These are phyloP conservation scores for Lactarius psammicola DNA, from an alignment of 768 basidiomycete genomes.

Conservation along the genomic window DNA sequence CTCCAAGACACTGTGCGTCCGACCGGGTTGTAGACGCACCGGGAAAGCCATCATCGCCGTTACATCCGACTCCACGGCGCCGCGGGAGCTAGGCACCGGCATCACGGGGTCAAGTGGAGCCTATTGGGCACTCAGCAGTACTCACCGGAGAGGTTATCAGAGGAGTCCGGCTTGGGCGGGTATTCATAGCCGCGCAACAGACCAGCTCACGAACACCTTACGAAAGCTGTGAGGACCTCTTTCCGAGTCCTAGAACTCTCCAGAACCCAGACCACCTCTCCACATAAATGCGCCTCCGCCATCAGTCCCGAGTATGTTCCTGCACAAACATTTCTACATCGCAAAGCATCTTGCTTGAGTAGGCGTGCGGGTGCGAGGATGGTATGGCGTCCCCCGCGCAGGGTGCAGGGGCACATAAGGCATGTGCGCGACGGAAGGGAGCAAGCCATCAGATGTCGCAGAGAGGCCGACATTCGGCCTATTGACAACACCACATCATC, in stretches of 20 bases:
- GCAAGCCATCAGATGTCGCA: constrained; percentile 44
- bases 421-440: constrained; percentile 54
- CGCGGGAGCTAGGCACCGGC: too few species aligned
- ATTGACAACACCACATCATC: constrained; percentile 18
- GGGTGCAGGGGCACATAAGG: constrained; percentile 89
- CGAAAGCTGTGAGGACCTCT: constrained; percentile 36
- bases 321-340: constrained; percentile 61
- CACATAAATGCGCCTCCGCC: constrained; percentile 83
- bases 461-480: constrained; percentile 84
- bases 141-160: too few species aligned
- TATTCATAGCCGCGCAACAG: constrained; percentile 48
- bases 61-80: too few species aligned
- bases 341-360: constrained; percentile 54
- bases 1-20: too few species aligned
- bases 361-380: constrained; percentile 57
- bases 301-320: constrained; percentile 51
- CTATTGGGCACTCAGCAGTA: too few species aligned
- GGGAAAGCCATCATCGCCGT: too few species aligned
- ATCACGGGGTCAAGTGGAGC: too few species aligned
- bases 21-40: too few species aligned
- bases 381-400: constrained; percentile 81
- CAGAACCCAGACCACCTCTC: constrained; percentile 73
- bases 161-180: constrained; percentile 50
- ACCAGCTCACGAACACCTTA: constrained; percentile 10
- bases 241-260: constrained; percentile 65